phyloP scores from a whole-genome alignment of 306 rosid species.

The Mucuna pruriens region DNA sequence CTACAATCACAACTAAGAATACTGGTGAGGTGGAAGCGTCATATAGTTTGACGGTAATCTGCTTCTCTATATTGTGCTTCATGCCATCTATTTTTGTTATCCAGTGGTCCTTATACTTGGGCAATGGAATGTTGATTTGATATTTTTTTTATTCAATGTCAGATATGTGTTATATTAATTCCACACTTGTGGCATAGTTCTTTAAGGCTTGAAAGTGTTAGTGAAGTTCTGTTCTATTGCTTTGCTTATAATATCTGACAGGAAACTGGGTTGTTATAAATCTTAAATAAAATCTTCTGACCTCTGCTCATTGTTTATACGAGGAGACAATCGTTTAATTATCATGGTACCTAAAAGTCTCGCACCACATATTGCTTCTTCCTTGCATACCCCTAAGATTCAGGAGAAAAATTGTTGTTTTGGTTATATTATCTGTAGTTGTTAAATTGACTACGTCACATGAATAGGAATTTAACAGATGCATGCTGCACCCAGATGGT shows the following conservation, averaged over 20 bases:
- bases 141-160: background rate
- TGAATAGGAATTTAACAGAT: background rate
- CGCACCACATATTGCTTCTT: background rate
- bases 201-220: constrained; percentile 27
- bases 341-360: background rate
- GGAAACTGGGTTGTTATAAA: background rate
- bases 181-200: background rate
- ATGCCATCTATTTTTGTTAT: constrained; percentile 21
- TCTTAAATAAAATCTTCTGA: background rate
- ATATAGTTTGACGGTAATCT: constrained; percentile 87
- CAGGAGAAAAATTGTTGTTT: background rate
- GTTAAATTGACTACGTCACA: constrained; percentile 18
- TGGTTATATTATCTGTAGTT: constrained; percentile 9
- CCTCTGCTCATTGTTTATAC: background rate
- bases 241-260: constrained; percentile 17
- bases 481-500: constrained; percentile 18
- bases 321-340: background rate
- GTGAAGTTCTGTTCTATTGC: constrained; percentile 23
- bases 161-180: constrained; percentile 6
- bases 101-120: constrained; percentile 10
- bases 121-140: constrained; percentile 13
- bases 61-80: constrained; percentile 29
- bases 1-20: constrained; percentile 75
- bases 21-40: constrained; percentile 97
- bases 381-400: background rate